Conservation (phyloP, 163 green algal genomes). For the Coccomyxa subellipsoidea region DNA sequence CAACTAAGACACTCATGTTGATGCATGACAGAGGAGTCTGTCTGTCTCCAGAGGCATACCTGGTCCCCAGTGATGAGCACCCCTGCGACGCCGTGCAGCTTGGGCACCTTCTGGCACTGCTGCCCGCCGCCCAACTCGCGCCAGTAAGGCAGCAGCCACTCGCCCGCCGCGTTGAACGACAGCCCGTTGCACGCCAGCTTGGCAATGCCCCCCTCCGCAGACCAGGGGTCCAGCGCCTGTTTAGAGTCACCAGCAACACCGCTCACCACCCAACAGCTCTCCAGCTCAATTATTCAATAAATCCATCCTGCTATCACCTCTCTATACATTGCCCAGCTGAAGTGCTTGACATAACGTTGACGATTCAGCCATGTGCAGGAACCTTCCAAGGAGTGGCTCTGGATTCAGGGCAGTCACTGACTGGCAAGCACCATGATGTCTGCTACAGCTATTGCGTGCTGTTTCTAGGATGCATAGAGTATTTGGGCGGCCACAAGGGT, state of each 20-base stretch:
- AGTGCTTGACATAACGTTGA: no score
- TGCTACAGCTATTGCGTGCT: no score
- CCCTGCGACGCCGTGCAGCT: neutral
- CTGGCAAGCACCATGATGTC: no score
- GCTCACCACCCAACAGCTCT: neutral
- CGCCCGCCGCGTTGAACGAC: neutral
- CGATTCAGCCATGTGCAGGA: no score
- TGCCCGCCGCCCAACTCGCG: neutral
- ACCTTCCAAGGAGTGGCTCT: neutral
- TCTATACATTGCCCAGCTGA: neutral
- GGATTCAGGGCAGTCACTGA: neutral
- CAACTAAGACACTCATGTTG: no score
- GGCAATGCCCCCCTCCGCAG: constrained; percentile 2
- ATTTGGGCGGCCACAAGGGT: no score
- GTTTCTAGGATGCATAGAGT: no score
- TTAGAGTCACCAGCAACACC: neutral
- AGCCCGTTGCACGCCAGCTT: neutral
- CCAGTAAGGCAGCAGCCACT: constrained; percentile 14
- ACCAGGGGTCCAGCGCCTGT: neutral
- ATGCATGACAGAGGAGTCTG: no score
- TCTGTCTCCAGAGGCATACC: no score
- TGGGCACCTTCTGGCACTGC: neutral
- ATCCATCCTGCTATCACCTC: neutral
- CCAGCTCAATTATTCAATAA: neutral
- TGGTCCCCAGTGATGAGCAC: constrained; percentile 8